Conservation (phyloP, 768 basidiomycete species). For the Cantharellus anzutake region DNA sequence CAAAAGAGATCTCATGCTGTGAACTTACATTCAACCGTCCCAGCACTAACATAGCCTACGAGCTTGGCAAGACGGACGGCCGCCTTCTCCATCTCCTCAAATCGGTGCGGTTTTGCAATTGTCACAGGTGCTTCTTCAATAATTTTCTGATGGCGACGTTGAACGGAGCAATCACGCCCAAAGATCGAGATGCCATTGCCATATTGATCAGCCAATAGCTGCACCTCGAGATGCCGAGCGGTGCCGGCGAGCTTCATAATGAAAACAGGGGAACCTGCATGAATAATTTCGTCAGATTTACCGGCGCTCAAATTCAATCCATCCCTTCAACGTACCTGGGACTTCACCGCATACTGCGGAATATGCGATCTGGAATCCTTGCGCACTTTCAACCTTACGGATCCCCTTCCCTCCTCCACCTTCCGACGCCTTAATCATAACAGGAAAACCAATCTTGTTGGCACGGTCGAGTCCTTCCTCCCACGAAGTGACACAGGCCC, state of each 20-base stretch:
- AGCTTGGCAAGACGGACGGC: slow-evolving; percentile 98
- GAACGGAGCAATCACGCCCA: slow-evolving; percentile 97
- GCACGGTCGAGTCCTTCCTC: slow-evolving; percentile 74
- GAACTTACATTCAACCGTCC: slow-evolving; percentile 83
- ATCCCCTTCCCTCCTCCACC: slow-evolving; percentile 99
- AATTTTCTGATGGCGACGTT: slow-evolving; percentile 98
- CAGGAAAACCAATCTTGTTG: slow-evolving; percentile 81
- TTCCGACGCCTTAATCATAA: slow-evolving; percentile 99
- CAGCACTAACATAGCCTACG: slow-evolving; percentile 96
- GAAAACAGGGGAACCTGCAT: slow-evolving; percentile 86
- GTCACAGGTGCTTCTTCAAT: slow-evolving; percentile 99
- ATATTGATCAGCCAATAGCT: slow-evolving; percentile 96
- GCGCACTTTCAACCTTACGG: slow-evolving; percentile 72
- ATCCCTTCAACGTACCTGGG: slow-evolving; percentile 41
- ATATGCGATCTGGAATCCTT: slow-evolving; percentile 86
- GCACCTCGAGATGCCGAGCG: slow-evolving; percentile 94
- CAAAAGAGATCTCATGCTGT: no score
- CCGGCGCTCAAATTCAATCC: no score
- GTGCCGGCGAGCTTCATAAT: slow-evolving; percentile 99
- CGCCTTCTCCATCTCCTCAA: slow-evolving; percentile 96
- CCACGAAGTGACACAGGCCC: slow-evolving; percentile 74
- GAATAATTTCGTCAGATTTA: slow-evolving; percentile 2
- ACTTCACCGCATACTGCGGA: slow-evolving; percentile 91
- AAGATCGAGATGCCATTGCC: slow-evolving; percentile 98
- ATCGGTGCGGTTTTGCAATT: slow-evolving; percentile 78